phyloP scores from a whole-genome alignment of 371 early-diverging fungal species.

The Rhizopus microsporus region DNA sequence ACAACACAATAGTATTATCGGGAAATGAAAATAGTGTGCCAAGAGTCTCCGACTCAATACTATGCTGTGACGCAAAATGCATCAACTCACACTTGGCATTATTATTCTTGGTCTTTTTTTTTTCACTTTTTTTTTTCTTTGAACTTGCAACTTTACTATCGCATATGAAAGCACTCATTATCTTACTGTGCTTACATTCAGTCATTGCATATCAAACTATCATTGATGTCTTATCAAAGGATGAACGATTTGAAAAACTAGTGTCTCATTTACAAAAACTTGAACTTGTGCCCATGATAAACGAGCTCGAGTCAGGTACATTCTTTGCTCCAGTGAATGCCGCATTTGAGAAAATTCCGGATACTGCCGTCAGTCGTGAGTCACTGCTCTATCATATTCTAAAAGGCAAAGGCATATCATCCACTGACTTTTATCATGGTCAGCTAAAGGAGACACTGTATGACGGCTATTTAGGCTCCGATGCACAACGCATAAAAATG shows the following conservation, averaged over 20 bases:
- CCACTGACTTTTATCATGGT: slow-evolving; percentile 33
- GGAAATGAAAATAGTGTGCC: too few species aligned
- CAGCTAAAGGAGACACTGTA: slow-evolving; percentile 49
- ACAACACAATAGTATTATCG: too few species aligned
- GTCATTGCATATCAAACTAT: slow-evolving; percentile 21
- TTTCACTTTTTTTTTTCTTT: not conserved
- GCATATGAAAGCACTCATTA: not conserved
- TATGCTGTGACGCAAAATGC: slow-evolving; percentile 1
- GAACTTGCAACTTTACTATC: too few species aligned
- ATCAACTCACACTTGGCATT: not conserved
- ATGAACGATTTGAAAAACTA: slow-evolving; percentile 31
- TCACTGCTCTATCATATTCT: slow-evolving; percentile 48
- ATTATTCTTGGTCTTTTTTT: not conserved
- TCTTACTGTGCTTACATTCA: slow-evolving; percentile 2
- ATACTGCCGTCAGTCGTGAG: slow-evolving; percentile 29
- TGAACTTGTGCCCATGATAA: slow-evolving; percentile 22
- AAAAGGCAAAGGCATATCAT: slow-evolving; percentile 21
- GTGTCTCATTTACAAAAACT: slow-evolving; percentile 28
- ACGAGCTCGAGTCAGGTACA: slow-evolving; percentile 39
- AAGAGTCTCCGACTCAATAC: too few species aligned
- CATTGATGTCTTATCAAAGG: slow-evolving; percentile 29
- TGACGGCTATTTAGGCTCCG: slow-evolving; percentile 39
- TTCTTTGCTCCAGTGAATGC: slow-evolving; percentile 60
- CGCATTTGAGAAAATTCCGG: slow-evolving; percentile 41
- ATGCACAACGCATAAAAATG: slow-evolving; percentile 40